Evolutionary conservation across 495 filamentous ascomycete genomes (phyloP).

Genomic region (Hypoxylon perforatum): DNA sequence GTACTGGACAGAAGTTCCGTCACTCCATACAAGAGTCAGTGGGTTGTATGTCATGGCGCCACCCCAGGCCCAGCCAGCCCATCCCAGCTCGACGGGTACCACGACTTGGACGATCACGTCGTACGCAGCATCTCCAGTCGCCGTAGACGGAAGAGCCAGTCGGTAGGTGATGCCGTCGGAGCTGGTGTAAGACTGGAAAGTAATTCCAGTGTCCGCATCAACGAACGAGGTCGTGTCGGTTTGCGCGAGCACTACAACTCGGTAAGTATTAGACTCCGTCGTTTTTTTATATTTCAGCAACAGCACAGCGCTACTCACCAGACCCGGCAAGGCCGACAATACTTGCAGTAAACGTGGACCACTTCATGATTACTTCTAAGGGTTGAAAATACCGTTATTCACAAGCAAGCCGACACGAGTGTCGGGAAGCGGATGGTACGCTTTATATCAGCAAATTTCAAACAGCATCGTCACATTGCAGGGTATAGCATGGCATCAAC

Average conservation of each 20-base stretch:
- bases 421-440: slow-evolving; percentile 4
- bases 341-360: slow-evolving; percentile 25
- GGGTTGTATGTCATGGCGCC: slow-evolving; percentile 62
- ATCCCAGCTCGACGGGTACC: slow-evolving; percentile 52
- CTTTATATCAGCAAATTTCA: slow-evolving; percentile 30
- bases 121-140: slow-evolving; percentile 47
- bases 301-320: slow-evolving; percentile 23
- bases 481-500: slow-evolving; percentile 29
- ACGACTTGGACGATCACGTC: slow-evolving; percentile 58
- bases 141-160: slow-evolving; percentile 52
- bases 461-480: slow-evolving; percentile 27
- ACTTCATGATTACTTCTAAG: slow-evolving; percentile 35
- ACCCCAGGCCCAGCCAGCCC: slow-evolving; percentile 60
- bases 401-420: slow-evolving; percentile 8
- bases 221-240: slow-evolving; percentile 49
- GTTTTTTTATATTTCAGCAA: neutral
- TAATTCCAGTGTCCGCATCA: slow-evolving; percentile 55
- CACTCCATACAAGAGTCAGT: slow-evolving; percentile 55
- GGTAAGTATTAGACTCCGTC: slow-evolving; percentile 7
- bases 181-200: slow-evolving; percentile 53
- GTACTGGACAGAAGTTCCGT: slow-evolving; percentile 51
- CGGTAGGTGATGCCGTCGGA: slow-evolving; percentile 51
- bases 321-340: slow-evolving; percentile 27
- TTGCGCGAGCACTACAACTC: slow-evolving; percentile 34
- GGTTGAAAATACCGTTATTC: slow-evolving; percentile 5